phyloP scores from a whole-genome alignment of 2,329 filamentous ascomycete genomes.

The Neonectria hederae region DNA sequence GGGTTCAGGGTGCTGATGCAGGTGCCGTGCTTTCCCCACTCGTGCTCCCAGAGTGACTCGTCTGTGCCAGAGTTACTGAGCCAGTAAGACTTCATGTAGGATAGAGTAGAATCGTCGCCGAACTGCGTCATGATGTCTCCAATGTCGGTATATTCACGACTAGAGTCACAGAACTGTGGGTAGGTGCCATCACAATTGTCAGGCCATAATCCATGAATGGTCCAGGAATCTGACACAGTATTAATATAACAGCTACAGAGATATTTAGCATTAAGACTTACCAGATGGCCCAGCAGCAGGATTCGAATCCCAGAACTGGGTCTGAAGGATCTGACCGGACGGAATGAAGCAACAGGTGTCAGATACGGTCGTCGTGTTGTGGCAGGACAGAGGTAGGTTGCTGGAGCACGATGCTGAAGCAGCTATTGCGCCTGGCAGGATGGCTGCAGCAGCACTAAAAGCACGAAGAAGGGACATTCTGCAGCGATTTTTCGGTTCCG shows the following conservation, averaged over 20 bases:
- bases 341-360: constrained; percentile 80
- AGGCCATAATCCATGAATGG: constrained; percentile 75
- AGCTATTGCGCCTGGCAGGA: constrained; percentile 18
- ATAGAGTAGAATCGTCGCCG: constrained; percentile 62
- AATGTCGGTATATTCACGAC: constrained; percentile 72
- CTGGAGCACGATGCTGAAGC: constrained; percentile 29
- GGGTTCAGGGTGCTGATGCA: constrained; percentile 77
- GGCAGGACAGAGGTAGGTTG: constrained; percentile 55
- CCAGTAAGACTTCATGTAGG: constrained; percentile 78
- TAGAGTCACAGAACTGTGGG: constrained; percentile 71
- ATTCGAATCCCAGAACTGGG: constrained; percentile 80
- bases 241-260: constrained; percentile 5
- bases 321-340: constrained; percentile 75
- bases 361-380: constrained; percentile 66
- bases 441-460: constrained; percentile 25
- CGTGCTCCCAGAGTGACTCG: constrained; percentile 76
- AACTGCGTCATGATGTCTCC: constrained; percentile 67
- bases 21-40: constrained; percentile 79
- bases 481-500: background rate
- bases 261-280: background rate
- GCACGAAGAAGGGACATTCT: constrained; percentile 24
- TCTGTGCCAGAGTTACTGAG: constrained; percentile 72
- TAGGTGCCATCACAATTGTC: constrained; percentile 77
- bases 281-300: constrained; percentile 68
- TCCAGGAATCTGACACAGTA: constrained; percentile 69